These are phyloP conservation scores for Fraxinus albicans DNA, from an alignment of 305 asterid species.

Conservation along the genomic window DNA sequence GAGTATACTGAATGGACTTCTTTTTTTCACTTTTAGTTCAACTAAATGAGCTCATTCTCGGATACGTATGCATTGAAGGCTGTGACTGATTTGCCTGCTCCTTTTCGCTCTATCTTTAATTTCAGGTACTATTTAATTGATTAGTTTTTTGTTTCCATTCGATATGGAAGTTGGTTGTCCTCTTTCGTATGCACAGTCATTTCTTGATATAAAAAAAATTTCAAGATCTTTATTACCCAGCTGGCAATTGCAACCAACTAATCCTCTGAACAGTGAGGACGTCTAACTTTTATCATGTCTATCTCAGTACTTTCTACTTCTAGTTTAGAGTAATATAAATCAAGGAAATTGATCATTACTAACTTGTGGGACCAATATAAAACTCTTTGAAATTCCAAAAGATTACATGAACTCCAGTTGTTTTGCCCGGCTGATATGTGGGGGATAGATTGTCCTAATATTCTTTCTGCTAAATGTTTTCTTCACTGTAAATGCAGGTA, in stretches of 20 bases:
- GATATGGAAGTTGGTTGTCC: constrained; percentile 12
- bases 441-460: constrained; percentile 14
- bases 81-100: constrained; percentile 73
- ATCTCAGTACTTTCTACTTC: background rate
- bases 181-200: background rate
- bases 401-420: constrained; percentile 1
- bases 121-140: constrained; percentile 64
- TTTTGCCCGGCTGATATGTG: background rate
- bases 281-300: background rate
- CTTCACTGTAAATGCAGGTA: constrained; percentile 48
- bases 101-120: constrained; percentile 62
- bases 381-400: background rate
- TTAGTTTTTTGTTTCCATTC: background rate
- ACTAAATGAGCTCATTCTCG: constrained; percentile 33
- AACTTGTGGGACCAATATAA: background rate
- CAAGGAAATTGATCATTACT: constrained; percentile 13
- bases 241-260: constrained; percentile 2
- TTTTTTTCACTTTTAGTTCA: constrained; percentile 26
- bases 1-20: constrained; percentile 8
- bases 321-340: constrained; percentile 9
- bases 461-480: constrained; percentile 15
- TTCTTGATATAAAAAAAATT: background rate
- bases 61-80: constrained; percentile 68
- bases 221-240: constrained; percentile 7
- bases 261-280: constrained; percentile 4